These are phyloP conservation scores for Scleroderma citrinum DNA, from an alignment of 768 basidiomycete species.

Conservation along the genomic window DNA sequence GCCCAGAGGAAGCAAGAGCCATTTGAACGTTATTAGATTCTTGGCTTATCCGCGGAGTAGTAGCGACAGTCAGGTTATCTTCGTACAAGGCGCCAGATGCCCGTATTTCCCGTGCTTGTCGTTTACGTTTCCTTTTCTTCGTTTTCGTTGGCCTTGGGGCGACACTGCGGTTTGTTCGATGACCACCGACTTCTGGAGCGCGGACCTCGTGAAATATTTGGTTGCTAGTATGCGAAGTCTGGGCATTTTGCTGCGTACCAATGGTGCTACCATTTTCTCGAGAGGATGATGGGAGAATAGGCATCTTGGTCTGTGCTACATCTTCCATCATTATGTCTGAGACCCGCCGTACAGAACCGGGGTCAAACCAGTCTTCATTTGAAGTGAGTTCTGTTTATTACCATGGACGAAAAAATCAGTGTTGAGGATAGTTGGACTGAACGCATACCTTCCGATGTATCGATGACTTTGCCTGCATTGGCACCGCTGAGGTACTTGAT, in stretches of 20 bases:
- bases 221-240: neutral
- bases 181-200: neutral
- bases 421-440: neutral
- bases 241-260: neutral
- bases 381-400: slow-evolving; percentile 6
- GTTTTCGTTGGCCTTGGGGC: neutral
- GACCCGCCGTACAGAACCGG: slow-evolving; percentile 9
- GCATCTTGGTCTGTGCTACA: neutral
- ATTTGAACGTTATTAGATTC: too few species aligned
- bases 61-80: too few species aligned
- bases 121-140: neutral
- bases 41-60: too few species aligned
- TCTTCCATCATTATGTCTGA: slow-evolving; percentile 8
- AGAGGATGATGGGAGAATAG: neutral
- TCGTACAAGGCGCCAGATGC: neutral
- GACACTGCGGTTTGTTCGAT: neutral
- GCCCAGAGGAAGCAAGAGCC: too few species aligned
- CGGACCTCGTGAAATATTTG: neutral
- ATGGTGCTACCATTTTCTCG: neutral
- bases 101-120: neutral
- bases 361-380: slow-evolving; percentile 23
- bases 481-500: slow-evolving; percentile 32
- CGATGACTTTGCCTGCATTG: slow-evolving; percentile 25
- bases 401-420: neutral
- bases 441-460: slow-evolving; percentile 37